Conservation (phyloP, 345 rosid genomes). For the Boechera stricta region DNA sequence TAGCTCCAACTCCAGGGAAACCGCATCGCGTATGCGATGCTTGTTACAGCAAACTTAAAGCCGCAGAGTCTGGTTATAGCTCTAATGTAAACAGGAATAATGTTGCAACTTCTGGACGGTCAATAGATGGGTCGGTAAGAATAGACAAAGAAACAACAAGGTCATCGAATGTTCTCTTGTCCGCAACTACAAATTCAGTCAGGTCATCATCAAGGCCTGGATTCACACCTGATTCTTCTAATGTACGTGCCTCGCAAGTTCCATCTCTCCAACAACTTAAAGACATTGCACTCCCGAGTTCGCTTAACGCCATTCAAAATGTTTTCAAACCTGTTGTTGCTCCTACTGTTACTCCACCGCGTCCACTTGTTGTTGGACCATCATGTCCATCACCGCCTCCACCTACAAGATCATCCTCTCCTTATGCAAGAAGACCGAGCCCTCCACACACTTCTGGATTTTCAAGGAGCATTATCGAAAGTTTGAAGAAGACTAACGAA, state of each 20-base stretch:
- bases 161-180: conserved; percentile 62
- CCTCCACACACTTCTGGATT: conserved; percentile 75
- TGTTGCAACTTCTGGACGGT: conserved; percentile 48
- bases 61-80: conserved; percentile 63
- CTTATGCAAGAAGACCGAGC: conserved; percentile 69
- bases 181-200: conserved; percentile 59
- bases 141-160: conserved; percentile 51
- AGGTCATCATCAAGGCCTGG: conserved; percentile 67
- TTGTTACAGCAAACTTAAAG: conserved; percentile 82
- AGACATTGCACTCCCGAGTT: conserved; percentile 77
- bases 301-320: conserved; percentile 67
- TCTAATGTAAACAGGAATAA: conserved; percentile 49
- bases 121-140: conserved; percentile 66
- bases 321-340: conserved; percentile 57
- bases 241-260: conserved; percentile 72
- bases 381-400: conserved; percentile 41
- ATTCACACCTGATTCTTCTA: conserved; percentile 52
- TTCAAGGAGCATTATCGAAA: conserved; percentile 77
- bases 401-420: conserved; percentile 47
- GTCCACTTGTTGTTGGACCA: conserved; percentile 30
- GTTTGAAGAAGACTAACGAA: conserved; percentile 89
- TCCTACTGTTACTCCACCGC: conserved; percentile 21
- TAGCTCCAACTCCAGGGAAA: conserved; percentile 98
- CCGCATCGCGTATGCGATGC: conserved; percentile 96
- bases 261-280: conserved; percentile 70